Base-by-base conservation (phyloP, 2,329 filamentous ascomycete species). In the Penicillium crustosum region DNA sequence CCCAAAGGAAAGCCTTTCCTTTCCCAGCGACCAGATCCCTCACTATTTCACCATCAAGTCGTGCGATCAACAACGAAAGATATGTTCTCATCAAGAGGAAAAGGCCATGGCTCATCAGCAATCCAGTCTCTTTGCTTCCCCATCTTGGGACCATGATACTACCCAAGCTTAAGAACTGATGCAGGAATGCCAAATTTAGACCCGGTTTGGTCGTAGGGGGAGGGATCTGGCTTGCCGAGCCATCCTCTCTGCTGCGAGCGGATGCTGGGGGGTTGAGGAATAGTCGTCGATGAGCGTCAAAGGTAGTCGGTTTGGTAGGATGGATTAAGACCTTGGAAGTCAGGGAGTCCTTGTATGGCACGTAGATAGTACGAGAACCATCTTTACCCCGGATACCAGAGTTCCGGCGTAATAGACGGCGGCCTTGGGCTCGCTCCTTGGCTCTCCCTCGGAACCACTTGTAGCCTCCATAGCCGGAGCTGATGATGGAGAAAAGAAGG, bases 81-180 rank as follows among this genome's bases (percentile, higher is more conserved):
- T 99, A 99, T 44, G 94, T 99, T 59, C 94, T 83, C 52, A 97
- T 81, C 81, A 99, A 86, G 61, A 99, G 77, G 74, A 97, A 99
- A 31, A 91, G 81, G 19, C 90, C 89, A 70, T 99, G 94, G 69
- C 92, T 94, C 61, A 96, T 76, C 31, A 99, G 80, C 62, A 99
- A 78, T 1, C 93, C 93, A 0, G 93, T 93, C 78, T 97, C 94
- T 74, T 99, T 99, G 74, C 92, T 96, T 17, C 89, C 89, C 89
- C 93, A 96, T 62, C 93, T 82, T 6, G 94, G 94, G 61, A 99
- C 90, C 91, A 97, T 96, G 71, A 99, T 97, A 77, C 92, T 97
- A 78, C 97, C 86, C 54, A 99, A 79, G 70, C 93, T 97, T 51
- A 97, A 82, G 68, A 99, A 97, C 76, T 99, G 94, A 73, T 99